Evolutionary conservation across 805 yeast species (phyloP).

Genomic region (Starmerella potacharoeniae): DNA sequence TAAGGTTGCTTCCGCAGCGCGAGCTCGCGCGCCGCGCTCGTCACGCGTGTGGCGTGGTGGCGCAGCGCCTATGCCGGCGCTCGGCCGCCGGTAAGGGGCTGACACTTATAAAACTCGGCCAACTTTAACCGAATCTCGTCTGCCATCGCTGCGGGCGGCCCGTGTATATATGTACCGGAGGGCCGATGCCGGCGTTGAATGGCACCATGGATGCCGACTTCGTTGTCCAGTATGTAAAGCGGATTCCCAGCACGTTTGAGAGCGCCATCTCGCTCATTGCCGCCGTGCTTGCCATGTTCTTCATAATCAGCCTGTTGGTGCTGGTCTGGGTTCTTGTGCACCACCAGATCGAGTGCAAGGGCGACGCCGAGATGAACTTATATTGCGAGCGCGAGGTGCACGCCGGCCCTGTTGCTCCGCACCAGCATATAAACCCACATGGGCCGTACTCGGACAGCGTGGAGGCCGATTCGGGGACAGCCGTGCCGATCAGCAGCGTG

Average conservation of each 20-base stretch:
- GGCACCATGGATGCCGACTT: neutral
- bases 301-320: slow-evolving; percentile 1
- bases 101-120: neutral
- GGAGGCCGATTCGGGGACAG: no score
- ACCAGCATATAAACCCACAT: no score
- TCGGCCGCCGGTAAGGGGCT: neutral
- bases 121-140: neutral
- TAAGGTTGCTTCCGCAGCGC: neutral
- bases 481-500: no score
- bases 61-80: no score
- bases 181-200: neutral
- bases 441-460: no score
- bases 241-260: neutral
- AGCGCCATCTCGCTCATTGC: neutral
- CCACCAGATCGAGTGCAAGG: neutral
- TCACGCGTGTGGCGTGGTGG: neutral
- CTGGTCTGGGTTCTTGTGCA: slow-evolving; percentile 3
- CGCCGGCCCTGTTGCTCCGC: no score
- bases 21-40: neutral
- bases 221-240: neutral
- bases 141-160: neutral
- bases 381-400: neutral
- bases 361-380: neutral
- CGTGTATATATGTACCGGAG: neutral
- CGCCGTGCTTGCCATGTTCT: slow-evolving; percentile 6